Conservation (phyloP, 2,329 filamentous ascomycete species). For the Elsinoe necatrix region DNA sequence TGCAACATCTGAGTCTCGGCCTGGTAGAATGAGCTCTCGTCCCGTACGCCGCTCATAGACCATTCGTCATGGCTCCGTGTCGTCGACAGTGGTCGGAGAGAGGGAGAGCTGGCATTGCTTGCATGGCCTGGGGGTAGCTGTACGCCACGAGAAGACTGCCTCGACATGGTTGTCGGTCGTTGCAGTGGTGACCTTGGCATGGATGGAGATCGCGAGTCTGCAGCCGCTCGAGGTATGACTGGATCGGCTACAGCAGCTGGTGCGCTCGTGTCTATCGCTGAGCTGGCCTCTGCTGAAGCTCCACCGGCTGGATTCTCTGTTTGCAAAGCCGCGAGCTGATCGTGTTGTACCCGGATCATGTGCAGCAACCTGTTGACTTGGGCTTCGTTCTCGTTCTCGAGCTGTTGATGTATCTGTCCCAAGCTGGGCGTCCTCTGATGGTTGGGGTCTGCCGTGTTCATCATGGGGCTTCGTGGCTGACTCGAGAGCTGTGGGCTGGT, state of each 20-base stretch:
- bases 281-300: conserved; percentile 33
- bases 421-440: conserved; percentile 62
- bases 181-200: conserved; percentile 21
- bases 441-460: conserved; percentile 44
- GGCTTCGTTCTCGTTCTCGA: conserved; percentile 70
- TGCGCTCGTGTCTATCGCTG: conserved; percentile 18
- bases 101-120: conserved; percentile 36
- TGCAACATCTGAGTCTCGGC: conserved; percentile 71
- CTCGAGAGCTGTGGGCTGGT: conserved; percentile 56
- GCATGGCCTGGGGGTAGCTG: conserved; percentile 26
- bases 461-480: conserved; percentile 22
- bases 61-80: conserved; percentile 48
- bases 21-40: conserved; percentile 72
- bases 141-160: conserved; percentile 35
- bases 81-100: conserved; percentile 47
- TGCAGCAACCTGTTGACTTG: conserved; percentile 70
- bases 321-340: conserved; percentile 57
- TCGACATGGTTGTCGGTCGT: conserved; percentile 32
- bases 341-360: conserved; percentile 68
- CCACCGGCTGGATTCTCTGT: conserved; percentile 28
- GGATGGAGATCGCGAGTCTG: conserved; percentile 2
- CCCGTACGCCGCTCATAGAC: conserved; percentile 51
- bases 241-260: conserved; percentile 27
- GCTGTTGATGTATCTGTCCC: conserved; percentile 68
- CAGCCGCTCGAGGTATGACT: conserved; percentile 25